Base-by-base conservation (phyloP, 352 stramenopile genomes). In the Pythium brassicae region DNA sequence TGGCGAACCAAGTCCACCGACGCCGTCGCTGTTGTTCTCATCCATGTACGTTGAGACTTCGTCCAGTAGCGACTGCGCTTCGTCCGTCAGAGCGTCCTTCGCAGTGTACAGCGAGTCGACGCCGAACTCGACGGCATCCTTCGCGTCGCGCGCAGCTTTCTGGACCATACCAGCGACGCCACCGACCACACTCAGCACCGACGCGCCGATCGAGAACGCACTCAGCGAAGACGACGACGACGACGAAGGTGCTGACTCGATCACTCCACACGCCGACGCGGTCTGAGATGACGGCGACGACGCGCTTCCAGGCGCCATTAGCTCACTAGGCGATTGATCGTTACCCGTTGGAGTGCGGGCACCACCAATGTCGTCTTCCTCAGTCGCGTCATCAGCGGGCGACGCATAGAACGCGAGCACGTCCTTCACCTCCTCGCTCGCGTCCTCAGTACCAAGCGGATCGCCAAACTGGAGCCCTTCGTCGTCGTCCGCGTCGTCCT, bases 91-190 rank as follows among this genome's bases (percentile, higher is more conserved):
- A 8, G 63, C 66, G 50, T 93, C 83, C 50, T 81, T 85, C 3
- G 79, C 79, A 14, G 76, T 89, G 39, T 89, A 88, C 15, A 93
- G 54, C 17, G 76, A 82, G 56, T 93, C 83, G 2, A 93, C 78
- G 7, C 77, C 61, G 46, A 79, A 86, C 39, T 93, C 80, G 4
- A 93, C 68, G 0, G 58, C 80, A 32, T 89, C 80, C 61, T 90
- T 91, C 23, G 83, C 83, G 34, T 88, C 77, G 50, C 86, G 83
- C 8, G 83, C 83, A 0, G 77, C 83, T 54, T 87, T 88, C 17
- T 87, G 68, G 17, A 93, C 77, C 44, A 85, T 71, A 15, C 80
- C 81, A 12, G 81, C 79, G 17, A 91, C 74, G 11, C 78, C 81
- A 25, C 82, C 77, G 40, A 89, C 77, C 19, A 78, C 76, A 52